Evolutionary conservation across 2,329 filamentous ascomycete genomes (phyloP).

Genomic region (Dactylellina sp.): DNA sequence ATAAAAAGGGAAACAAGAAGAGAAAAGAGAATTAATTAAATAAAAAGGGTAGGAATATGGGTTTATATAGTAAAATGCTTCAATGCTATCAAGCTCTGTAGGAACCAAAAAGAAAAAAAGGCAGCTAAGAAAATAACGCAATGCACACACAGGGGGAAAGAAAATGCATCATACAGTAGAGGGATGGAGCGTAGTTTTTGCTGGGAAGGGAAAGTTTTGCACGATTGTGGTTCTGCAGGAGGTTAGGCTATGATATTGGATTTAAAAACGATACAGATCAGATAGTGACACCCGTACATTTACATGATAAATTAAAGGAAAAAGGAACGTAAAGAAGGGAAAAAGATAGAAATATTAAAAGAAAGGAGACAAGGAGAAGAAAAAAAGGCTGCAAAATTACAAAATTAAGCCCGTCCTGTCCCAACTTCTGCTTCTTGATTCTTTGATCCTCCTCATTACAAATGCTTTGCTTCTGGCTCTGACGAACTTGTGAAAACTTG

Average conservation of each 20-base stretch:
- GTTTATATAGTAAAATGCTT: constrained; percentile 25
- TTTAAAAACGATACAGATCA: constrained; percentile 13
- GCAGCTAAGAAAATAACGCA: constrained; percentile 12
- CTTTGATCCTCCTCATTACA: constrained; percentile 41
- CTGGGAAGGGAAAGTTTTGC: too few species aligned
- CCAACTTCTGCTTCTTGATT: not conserved
- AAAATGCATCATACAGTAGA: constrained; percentile 40
- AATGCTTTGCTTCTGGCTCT: constrained; percentile 30
- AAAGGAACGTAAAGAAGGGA: constrained; percentile 32
- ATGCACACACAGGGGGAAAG: constrained; percentile 15
- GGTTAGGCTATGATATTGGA: constrained; percentile 17
- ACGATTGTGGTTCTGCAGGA: constrained; percentile 9
- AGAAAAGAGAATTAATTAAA: constrained; percentile 1
- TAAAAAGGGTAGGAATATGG: not conserved
- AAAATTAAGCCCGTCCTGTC: constrained; percentile 22
- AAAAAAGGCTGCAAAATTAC: constrained; percentile 26
- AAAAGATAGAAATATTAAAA: constrained; percentile 19
- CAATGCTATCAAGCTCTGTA: constrained; percentile 1
- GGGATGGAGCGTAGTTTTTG: too few species aligned
- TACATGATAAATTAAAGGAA: constrained; percentile 19
- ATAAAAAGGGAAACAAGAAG: constrained; percentile 10
- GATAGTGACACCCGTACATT: constrained; percentile 26
- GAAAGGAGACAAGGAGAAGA: constrained; percentile 19
- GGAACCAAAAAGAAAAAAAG: constrained; percentile 16
- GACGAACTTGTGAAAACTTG: constrained; percentile 21